Evolutionary conservation across 352 stramenopile species (phyloP).

Genomic region (Salisapilia sapeloensis): DNA sequence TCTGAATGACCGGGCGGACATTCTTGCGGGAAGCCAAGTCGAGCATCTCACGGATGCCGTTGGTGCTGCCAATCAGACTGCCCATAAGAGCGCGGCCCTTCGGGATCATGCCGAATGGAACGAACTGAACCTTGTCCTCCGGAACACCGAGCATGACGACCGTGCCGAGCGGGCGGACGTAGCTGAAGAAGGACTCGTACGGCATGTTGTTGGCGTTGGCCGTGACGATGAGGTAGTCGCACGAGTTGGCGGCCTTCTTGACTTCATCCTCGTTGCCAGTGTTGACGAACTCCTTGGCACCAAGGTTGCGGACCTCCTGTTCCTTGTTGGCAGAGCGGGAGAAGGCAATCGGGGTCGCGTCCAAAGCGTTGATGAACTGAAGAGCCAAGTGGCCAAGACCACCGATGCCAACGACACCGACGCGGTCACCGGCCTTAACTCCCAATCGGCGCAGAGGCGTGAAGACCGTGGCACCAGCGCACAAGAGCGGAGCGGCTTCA

Average conservation of each 20-base stretch:
- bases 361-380: conserved; percentile 51
- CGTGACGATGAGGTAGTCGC: conserved; percentile 11
- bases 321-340: conserved; percentile 15
- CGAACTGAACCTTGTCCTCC: conserved; percentile 37
- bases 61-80: conserved; percentile 61
- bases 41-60: conserved; percentile 77
- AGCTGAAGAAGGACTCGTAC: conserved; percentile 11
- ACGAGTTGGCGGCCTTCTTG: conserved; percentile 7
- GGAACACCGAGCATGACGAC: conserved; percentile 13
- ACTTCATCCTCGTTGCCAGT: conserved; percentile 1
- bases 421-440: conserved; percentile 9
- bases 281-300: conserved; percentile 7
- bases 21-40: conserved; percentile 55
- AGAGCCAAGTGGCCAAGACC: conserved; percentile 62
- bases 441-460: conserved; percentile 20
- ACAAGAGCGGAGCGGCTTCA: conserved; percentile 28
- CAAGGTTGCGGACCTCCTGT: conserved; percentile 5
- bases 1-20: conserved; percentile 32
- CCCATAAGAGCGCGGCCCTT: conserved; percentile 26
- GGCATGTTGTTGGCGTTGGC: conserved; percentile 13
- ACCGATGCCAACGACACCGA: conserved; percentile 46
- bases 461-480: conserved; percentile 49
- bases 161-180: conserved; percentile 5
- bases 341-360: conserved; percentile 21
- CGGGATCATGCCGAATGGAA: conserved; percentile 26